phyloP scores from a whole-genome alignment of 352 stramenopile species.

The Phytophthora sp. region DNA sequence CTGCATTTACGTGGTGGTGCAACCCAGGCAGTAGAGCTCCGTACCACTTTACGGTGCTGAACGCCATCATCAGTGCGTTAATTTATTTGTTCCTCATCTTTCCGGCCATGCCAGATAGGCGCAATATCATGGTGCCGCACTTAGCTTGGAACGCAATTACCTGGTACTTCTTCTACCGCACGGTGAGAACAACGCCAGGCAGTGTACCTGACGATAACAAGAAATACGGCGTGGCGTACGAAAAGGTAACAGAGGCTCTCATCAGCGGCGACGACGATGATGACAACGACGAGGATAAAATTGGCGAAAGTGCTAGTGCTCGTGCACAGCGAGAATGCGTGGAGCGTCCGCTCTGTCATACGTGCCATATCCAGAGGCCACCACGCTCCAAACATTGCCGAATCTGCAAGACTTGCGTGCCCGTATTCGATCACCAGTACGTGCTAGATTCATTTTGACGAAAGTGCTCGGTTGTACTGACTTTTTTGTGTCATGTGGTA shows the following conservation, averaged over 20 bases:
- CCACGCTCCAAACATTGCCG: constrained; percentile 86
- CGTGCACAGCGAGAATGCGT: constrained; percentile 38
- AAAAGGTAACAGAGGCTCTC: constrained; percentile 57
- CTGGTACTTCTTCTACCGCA: constrained; percentile 73
- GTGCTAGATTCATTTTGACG: constrained; percentile 23
- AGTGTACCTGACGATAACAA: constrained; percentile 44
- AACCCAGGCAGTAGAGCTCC: constrained; percentile 63
- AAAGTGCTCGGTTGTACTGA: constrained; percentile 2
- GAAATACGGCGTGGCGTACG: constrained; percentile 55
- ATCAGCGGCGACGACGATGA: constrained; percentile 29
- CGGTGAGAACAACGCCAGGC: constrained; percentile 62
- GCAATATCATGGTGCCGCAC: constrained; percentile 66
- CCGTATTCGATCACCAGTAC: constrained; percentile 98
- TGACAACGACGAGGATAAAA: constrained; percentile 17
- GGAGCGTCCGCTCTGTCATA: constrained; percentile 83
- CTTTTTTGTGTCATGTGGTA: constrained; percentile 6
- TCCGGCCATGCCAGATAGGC: constrained; percentile 57
- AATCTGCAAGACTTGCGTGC: constrained; percentile 94
- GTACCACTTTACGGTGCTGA: constrained; percentile 74
- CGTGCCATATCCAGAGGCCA: constrained; percentile 79
- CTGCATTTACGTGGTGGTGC: constrained; percentile 57
- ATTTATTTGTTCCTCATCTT: constrained; percentile 65
- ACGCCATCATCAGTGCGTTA: constrained; percentile 44
- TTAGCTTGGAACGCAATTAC: constrained; percentile 63
- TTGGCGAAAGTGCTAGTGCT: constrained; percentile 17